A percentile compares a stretch with the other conserved stretches of the same genome.
Conservation (phyloP, 2,329 filamentous ascomycete genomes). For the Aspergillus fumigatus region DNA sequence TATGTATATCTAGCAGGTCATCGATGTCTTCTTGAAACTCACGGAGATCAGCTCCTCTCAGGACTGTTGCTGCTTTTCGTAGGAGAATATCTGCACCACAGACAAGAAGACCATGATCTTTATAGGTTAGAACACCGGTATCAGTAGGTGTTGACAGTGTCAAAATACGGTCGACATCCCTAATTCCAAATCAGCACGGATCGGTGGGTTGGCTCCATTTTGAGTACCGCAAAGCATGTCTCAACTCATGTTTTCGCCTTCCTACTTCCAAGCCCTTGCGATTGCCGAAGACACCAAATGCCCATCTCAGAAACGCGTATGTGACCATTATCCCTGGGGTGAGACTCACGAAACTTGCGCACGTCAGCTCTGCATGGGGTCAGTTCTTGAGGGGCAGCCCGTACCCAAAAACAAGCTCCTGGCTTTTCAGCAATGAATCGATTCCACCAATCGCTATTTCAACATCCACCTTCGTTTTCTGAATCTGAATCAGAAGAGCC, state of each 20-base stretch:
- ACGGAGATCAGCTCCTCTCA: conserved; percentile 70
- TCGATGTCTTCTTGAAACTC: conserved; percentile 87
- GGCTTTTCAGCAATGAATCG: conserved; percentile 87
- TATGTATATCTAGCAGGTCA: conserved; percentile 75
- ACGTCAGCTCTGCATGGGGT: conserved; percentile 8
- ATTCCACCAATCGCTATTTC: conserved; percentile 96
- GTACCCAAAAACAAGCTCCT: conserved; percentile 85
- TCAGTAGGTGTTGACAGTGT: conserved; percentile 64
- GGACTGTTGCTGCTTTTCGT: conserved; percentile 59
- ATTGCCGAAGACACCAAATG: conserved; percentile 64
- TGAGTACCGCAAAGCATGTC: conserved; percentile 66
- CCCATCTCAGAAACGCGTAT: conserved; percentile 67
- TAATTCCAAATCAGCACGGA: conserved; percentile 19
- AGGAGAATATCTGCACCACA: conserved; percentile 85
- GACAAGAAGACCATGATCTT: conserved; percentile 83
- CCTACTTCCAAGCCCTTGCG: conserved; percentile 64
- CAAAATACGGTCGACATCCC: conserved; percentile 79
- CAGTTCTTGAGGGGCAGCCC: conserved; percentile 6
- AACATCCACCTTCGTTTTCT: conserved; percentile 98
- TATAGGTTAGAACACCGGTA: conserved; percentile 76
- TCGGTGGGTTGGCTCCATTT: neutral
- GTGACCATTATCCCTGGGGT: conserved; percentile 90
- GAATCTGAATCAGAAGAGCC: conserved; percentile 89
- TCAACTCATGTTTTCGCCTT: conserved; percentile 63
- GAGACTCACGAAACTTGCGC: conserved; percentile 73